Percentiles rank a stretch among this genome's conserved stretches.
These are phyloP conservation scores for Lophium mytilinum DNA, from an alignment of 495 filamentous ascomycete genomes.

Conservation along the genomic window DNA sequence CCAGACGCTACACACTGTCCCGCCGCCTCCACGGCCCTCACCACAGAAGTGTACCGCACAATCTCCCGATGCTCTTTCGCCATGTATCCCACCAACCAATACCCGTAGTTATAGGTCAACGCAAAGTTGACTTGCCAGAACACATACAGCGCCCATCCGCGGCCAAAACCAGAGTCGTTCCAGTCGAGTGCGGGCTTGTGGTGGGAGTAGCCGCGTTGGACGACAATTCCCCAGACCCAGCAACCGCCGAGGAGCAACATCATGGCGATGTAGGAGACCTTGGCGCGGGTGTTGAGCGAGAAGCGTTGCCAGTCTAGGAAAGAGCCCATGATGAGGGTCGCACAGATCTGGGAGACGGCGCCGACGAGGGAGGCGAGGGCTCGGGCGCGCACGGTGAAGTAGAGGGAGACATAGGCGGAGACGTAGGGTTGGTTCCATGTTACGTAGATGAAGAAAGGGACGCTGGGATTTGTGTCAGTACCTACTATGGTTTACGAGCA, in stretches of 20 bases:
- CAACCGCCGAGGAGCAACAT: neutral
- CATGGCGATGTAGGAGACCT: neutral
- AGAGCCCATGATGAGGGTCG: constrained; percentile 1
- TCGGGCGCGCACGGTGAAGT: constrained; percentile 6
- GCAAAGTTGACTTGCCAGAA: constrained; percentile 26
- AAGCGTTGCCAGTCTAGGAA: constrained; percentile 2
- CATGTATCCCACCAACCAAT: constrained; percentile 24
- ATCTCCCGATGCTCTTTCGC: constrained; percentile 20
- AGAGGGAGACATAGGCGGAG: constrained; percentile 9
- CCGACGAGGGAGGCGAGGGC: constrained; percentile 7
- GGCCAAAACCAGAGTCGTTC: neutral
- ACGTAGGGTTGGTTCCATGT: constrained; percentile 14
- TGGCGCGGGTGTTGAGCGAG: neutral
- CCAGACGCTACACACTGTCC: constrained; percentile 25
- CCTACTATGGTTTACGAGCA: too few relatives aligned
- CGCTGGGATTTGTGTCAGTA: neutral
- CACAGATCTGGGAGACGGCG: neutral
- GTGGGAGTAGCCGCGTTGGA: neutral
- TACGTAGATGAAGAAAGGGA: constrained; percentile 13
- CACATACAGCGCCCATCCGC: constrained; percentile 2
- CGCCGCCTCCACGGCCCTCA: constrained; percentile 22
- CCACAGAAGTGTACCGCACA: constrained; percentile 14
- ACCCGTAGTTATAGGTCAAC: constrained; percentile 25
- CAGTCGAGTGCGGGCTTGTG: constrained; percentile 5
- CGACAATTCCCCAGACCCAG: constrained; percentile 1